Conservation (phyloP, 495 filamentous ascomycete genomes). For the Staphylotrichum tortipilum region DNA sequence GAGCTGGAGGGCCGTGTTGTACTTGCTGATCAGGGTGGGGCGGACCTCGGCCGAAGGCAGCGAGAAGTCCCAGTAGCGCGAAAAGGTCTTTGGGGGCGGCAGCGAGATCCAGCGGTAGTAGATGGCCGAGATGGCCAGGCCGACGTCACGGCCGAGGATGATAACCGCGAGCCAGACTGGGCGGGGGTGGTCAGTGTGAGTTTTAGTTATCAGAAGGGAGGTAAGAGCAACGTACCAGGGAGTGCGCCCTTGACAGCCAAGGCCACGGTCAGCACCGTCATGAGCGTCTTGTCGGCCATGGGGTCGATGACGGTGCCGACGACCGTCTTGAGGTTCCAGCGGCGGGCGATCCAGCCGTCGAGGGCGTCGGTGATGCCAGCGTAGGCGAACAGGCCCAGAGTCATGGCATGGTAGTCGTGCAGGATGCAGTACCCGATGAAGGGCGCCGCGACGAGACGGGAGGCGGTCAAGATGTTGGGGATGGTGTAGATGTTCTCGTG, state of each 20-base stretch:
- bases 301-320: constrained; percentile 95
- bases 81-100: constrained; percentile 83
- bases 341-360: constrained; percentile 85
- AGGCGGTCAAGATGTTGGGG: constrained; percentile 85
- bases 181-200: no score
- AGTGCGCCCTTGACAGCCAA: constrained; percentile 73
- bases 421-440: constrained; percentile 84
- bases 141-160: constrained; percentile 83
- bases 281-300: constrained; percentile 91
- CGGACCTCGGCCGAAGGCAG: constrained; percentile 88
- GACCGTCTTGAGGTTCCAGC: constrained; percentile 81
- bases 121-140: constrained; percentile 78
- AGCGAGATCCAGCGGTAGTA: constrained; percentile 94
- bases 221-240: constrained; percentile 49
- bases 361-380: constrained; percentile 85
- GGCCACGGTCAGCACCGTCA: constrained; percentile 82
- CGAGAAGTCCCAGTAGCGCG: constrained; percentile 95
- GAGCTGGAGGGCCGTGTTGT: constrained; percentile 75
- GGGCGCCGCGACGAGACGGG: constrained; percentile 75
- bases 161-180: constrained; percentile 77
- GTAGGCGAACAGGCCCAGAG: constrained; percentile 80
- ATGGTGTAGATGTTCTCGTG: constrained; percentile 95
- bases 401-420: constrained; percentile 65
- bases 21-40: constrained; percentile 85
- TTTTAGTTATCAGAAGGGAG: constrained; percentile 1